Percentiles rank a stretch among this genome's conserved stretches.
Conservation (phyloP, 257 asterid species). For the Nicotiana attenuata region DNA sequence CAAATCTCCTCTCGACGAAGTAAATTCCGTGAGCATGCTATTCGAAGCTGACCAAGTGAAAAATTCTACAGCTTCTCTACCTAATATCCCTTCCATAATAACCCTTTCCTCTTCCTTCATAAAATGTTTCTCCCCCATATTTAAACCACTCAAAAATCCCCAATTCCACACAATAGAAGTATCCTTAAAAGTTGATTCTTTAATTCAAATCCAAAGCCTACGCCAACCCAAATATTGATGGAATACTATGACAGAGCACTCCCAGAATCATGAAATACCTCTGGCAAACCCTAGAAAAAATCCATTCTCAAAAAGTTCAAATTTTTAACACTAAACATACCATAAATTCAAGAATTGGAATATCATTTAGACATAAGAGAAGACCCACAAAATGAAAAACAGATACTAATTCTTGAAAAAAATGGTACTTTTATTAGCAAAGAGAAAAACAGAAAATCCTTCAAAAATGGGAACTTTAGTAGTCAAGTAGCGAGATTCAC, state of each 20-base stretch:
- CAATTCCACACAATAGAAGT: background rate
- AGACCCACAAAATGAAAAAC: background rate
- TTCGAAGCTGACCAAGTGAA: conserved; percentile 72
- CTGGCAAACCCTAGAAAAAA: background rate
- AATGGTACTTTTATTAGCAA: background rate
- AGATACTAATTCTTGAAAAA: background rate
- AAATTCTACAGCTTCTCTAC: conserved; percentile 69
- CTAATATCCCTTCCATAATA: conserved; percentile 59
- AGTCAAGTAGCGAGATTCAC: background rate
- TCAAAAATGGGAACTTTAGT: background rate
- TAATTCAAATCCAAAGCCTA: background rate
- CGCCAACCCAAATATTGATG: background rate
- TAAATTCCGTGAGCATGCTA: conserved; percentile 62
- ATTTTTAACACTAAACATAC: background rate
- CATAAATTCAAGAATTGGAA: background rate
- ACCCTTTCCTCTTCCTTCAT: conserved; percentile 52
- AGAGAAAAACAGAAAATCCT: background rate
- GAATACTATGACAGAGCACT: background rate
- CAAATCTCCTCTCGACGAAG: conserved; percentile 55
- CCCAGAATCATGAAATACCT: background rate
- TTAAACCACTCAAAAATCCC: conserved; percentile 16
- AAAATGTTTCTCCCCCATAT: conserved; percentile 66
- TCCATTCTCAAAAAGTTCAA: background rate
- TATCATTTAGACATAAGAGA: background rate
- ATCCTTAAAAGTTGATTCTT: background rate